Evolutionary conservation across 768 basidiomycete species (phyloP), one percentile per base, ranked within the genome.

Genomic region (Tylopilus rubrobrunneus): DNA sequence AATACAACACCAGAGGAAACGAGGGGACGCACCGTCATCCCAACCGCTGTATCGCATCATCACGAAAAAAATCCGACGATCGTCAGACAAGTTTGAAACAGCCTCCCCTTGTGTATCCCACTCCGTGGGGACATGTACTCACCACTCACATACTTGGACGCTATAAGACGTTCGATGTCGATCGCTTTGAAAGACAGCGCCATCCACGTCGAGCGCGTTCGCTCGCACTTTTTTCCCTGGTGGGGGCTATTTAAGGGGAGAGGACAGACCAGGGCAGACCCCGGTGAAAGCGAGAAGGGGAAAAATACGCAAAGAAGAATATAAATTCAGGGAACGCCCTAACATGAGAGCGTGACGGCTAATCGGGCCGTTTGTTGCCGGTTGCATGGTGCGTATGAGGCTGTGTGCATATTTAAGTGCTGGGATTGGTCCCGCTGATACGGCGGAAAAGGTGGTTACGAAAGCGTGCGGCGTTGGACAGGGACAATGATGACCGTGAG

Each of bases 141-240:
- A 70, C 67, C 67, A 36, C 62, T 62, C 47, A 68, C 34, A 42
- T 68, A 68, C 41, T 60, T 56, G 9, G 66, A 60, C 4, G 57
- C 66, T 27, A 45, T 8, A 17, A 64, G n/a, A 9, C 14, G 52
- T 28, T 56, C 45, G 25, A 64, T 1, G 11, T 58, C 45, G 23
- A 19, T 17, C 11, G 34, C 8, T 15, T 14, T 46, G 29, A 55
- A 3, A 7, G 31, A 5, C 8, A 40, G 40, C 15, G 48, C 56
- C 62, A 59, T 67, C 25, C 45, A 19, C 29, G 44, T 42, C 51
- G 44, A 36, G 47, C 39, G 45, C 31, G 7, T 27, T 21, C 42
- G 17, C 45, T 43, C 28, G 44, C 42, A 10, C 45, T 14, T 23
- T 10, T 49, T 43, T 21, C 31, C 2, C 1, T 17, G 36, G 14